Base-by-base conservation (phyloP, 2,329 filamentous ascomycete species). In the Phyllachora maydis region DNA sequence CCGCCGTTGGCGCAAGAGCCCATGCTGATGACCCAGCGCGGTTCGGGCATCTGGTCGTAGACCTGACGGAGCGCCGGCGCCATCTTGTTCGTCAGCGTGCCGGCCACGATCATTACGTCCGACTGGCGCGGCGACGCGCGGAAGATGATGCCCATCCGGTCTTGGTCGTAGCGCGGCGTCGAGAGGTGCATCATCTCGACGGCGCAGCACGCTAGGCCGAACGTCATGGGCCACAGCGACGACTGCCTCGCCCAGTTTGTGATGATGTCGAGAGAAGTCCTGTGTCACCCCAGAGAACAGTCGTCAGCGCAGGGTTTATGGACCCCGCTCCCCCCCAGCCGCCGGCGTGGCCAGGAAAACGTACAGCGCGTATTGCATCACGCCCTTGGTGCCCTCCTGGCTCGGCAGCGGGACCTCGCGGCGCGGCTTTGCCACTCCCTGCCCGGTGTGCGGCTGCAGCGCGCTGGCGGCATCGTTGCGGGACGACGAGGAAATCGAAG, bases 81-180 rank as follows among this genome's bases (percentile, higher is more conserved):
- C 82, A 92, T 92, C 59, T 92, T 92, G 61, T 92, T 92, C 37
- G 79, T 90, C 31, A 92, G 64, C 15, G 82, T 92, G 29, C 82
- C 82, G 14, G 82, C 81, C 12, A 91, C 81, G 39, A 91, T 88
- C 79, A 91, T 88, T 34, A 90, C 74, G 48, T 91, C 81, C 30
- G 78, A 57, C 35, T 72, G 67, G 21, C 66, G 55, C 0, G 68
- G 68, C 0, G 65, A 71, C 11, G 66, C 68, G 25, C 68, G 61
- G 47, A 72, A 73, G 38, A 73, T 69, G 31, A 69, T 71, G 22
- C 66, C 66, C 10, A 71, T 59, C 17, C 81, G 68, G 52, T 90
- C 79, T 45, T 88, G 77, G 41, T 90, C 79, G 64, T 90, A 88
- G 17, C 79, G 73, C 9, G 79, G 79, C 30, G 77, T 81, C 16